Evolutionary conservation across 345 rosid species (phyloP), one percentile per base, ranked within the genome.

Genomic region (Clarkia xantiana): DNA sequence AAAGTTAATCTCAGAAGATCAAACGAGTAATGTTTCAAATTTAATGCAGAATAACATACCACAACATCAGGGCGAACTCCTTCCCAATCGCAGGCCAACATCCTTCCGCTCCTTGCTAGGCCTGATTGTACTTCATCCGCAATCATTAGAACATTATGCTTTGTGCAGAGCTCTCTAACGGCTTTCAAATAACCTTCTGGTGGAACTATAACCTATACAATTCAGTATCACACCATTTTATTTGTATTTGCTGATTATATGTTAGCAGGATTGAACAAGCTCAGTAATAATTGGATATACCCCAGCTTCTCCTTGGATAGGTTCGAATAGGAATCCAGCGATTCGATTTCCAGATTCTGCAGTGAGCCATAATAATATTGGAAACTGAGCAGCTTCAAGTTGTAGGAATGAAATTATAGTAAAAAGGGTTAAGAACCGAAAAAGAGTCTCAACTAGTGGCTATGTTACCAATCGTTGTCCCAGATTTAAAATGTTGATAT

Each of bases 241-340:
- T 14, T 14, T n/a, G 23, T 18, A 11, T 19, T 42, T 9, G 20
- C 0, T 6, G 44, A 42, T 4, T 29, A 29, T 10, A 29, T 29
- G 36, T 29, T 29, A 29, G 36, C 8, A 29, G 25, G 8, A 29
- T 29, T 29, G 36, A 29, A 29, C 36, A 29, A 29, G 6, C 36
- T 29, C 36, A 29, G 36, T 5, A 29, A 29, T 29, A 29, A 5
- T 5, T 29, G 36, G 36, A 66, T 79, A 61, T 81, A 91, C 98
- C 76, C 98, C 94, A 56, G 98, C 96, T 69, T 91, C 98, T 47
- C 98, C 98, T 81, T 86, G 96, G 68, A 91, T 84, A 11, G 98
- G 96, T 64, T 91, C 98, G 23, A 86, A 91, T 59, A 91, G 87
- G 76, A 85, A 89, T 68, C 87, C 97, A 0, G 95, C 90, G 41